phyloP scores from a whole-genome alignment of 192 early-diverging fungal species.

The Linnemannia exigua region DNA sequence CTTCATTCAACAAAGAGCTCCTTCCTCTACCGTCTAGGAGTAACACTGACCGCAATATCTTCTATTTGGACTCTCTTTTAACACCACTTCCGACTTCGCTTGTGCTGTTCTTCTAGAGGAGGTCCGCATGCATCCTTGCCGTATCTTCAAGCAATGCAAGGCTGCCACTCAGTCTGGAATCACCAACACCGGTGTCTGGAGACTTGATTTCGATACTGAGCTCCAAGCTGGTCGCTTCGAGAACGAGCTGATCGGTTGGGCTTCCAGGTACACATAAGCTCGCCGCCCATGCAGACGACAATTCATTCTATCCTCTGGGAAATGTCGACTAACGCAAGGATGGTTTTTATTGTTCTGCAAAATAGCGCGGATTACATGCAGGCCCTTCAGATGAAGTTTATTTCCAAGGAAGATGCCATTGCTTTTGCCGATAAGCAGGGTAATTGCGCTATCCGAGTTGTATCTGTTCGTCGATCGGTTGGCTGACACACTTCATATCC shows the following conservation, averaged over 20 bases:
- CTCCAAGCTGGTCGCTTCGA: conserved; percentile 86
- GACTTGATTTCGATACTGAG: conserved; percentile 88
- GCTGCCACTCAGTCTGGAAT: conserved; percentile 88
- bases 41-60: not conserved
- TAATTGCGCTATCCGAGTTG: not conserved
- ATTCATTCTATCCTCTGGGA: not conserved
- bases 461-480: too few relatives aligned
- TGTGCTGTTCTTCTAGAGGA: conserved; percentile 39
- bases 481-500: too few relatives aligned
- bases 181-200: conserved; percentile 83
- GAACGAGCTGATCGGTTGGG: conserved; percentile 96
- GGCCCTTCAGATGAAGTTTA: conserved; percentile 85
- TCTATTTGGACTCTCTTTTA: not conserved
- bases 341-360: not conserved
- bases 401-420: conserved; percentile 87
- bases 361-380: conserved; percentile 85
- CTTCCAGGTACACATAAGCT: conserved; percentile 68
- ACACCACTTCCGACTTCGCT: not conserved
- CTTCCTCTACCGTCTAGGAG: not conserved
- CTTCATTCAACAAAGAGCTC: not conserved
- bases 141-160: conserved; percentile 87
- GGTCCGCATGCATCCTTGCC: conserved; percentile 76
- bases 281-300: not conserved
- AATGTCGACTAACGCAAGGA: not conserved
- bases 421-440: conserved; percentile 94